Conservation (phyloP, 305 asterid genomes). For the Fraxinus baroniana region DNA sequence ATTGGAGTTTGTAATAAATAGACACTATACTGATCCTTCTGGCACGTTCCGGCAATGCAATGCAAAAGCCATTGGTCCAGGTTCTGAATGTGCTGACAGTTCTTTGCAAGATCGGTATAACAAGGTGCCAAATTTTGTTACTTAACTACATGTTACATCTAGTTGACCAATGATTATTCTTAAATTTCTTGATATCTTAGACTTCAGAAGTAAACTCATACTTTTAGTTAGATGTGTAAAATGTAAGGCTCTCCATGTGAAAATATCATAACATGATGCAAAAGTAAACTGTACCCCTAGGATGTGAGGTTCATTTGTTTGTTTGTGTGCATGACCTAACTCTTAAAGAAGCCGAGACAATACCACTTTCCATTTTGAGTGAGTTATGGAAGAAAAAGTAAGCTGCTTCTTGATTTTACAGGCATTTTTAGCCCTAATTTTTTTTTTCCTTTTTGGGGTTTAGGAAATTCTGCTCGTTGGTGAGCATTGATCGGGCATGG, state of each 20-base stretch:
- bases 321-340: conserved; percentile 56
- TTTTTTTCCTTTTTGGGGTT: neutral
- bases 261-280: neutral
- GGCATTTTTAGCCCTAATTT: neutral
- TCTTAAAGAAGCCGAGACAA: conserved; percentile 84
- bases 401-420: neutral
- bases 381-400: conserved; percentile 98
- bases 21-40: conserved; percentile 87
- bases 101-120: conserved; percentile 87
- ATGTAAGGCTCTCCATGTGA: neutral
- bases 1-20: conserved; percentile 27
- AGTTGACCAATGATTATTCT: neutral
- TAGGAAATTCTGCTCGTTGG: too few relatives aligned
- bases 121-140: conserved; percentile 46
- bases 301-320: neutral
- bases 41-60: conserved; percentile 98
- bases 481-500: neutral
- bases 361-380: conserved; percentile 85
- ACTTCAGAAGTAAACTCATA: neutral
- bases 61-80: conserved; percentile 92
- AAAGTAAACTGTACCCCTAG: neutral
- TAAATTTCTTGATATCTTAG: neutral
- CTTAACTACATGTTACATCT: neutral
- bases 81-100: conserved; percentile 97
- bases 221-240: neutral